Evolutionary conservation across 805 yeast genomes (phyloP), one percentile per base, ranked within the genome.

Genomic region (Starmerella geochares): DNA sequence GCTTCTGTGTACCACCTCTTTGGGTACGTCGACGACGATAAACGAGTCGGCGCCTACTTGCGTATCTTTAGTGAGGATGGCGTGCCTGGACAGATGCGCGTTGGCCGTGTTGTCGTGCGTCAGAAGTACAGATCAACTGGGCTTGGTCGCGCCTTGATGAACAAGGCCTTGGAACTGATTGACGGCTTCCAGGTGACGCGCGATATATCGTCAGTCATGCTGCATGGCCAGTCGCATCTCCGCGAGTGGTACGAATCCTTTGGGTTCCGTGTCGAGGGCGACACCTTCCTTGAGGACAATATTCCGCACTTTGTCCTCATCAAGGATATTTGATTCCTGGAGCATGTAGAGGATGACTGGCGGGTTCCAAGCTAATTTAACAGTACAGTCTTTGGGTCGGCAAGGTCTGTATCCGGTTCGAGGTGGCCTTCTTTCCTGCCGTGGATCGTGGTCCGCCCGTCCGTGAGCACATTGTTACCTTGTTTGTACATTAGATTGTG

Each of bases 31-130:
- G 49, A 38, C 14, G 48, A n/a, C 32, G 47, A 47, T 36, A 11
- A 23, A 20, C 32, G 19, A 4, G 38, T 38, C 21, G 51, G 50
- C 4, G 56, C 56, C 1, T 46, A 47, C 21, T 8, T 38, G n/a
- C 52, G 58, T 13, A 23, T 54, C 3, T 47, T 53, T 50, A 47
- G 32, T 31, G 41, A 52, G 31, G 46, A 40, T 10, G 11, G 19
- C 1, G 46, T 36, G n/a, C 14, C 42, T 13, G 17, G 23, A 1
- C 28, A 47, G 37, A 48, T 35, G 21, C 41, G 46, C 20, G 45
- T 59, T 19, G 62, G 62, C 17, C 57, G 63, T 5, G 54, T 60
- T 1, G 51, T 58, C 4, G 55, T 54, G n/a, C 38, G 38, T 9
- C 10, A 23, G 14, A 32, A 38, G 11, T 45, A 39, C 45, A 33